Base-by-base conservation (phyloP, 2,329 filamentous ascomycete genomes). In the Sarocladium kiliense region DNA sequence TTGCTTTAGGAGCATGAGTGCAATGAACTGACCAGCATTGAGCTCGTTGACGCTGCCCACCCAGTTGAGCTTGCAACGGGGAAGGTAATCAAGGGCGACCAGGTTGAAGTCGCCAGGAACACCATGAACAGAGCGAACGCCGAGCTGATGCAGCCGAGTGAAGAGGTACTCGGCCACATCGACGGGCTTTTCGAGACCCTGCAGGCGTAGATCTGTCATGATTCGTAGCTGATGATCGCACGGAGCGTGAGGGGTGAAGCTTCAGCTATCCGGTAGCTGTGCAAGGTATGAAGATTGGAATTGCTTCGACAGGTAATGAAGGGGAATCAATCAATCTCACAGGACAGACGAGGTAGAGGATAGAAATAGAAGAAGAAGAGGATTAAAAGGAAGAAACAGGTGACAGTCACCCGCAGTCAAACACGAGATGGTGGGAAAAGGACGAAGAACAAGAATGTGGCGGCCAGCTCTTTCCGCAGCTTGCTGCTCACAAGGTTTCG, bases 31-130 rank as follows among this genome's bases (percentile, higher is more conserved):
- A 84, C 84, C 83, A 45, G 86, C 86, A 66, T 89, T 89, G 57
- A 89, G 77, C 68, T 89, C 87, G 64, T 89, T 89, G 60, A 83
- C 82, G 66, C 85, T 89, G 56, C 82, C 82, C 39, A 87, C 81
- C 85, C 85, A 88, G 62, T 78, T 77, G 36, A 89, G 70, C 5
- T 77, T 80, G 49, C 74, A 73, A 34, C 79, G 75, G 23, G 78
- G 74, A 42, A 89, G 71, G 66, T 86, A 87, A 67, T 89, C 87
- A 23, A 89, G 76, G 9, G 85, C 77, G 16, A 82, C 77, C 50
- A 90, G 77, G 66, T 90, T 90, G 72, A 87, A 90, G 69, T 91
- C 87, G 18, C 84, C 85, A 3, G 86, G 85, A n/a, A 89, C 71
- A 45, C 86, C 86, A 61, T 88, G 85, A 55, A 89, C 73, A 11